Conservation (phyloP, 2,329 filamentous ascomycete genomes). For the Ophiocordyceps camponoti-rufipedis region DNA sequence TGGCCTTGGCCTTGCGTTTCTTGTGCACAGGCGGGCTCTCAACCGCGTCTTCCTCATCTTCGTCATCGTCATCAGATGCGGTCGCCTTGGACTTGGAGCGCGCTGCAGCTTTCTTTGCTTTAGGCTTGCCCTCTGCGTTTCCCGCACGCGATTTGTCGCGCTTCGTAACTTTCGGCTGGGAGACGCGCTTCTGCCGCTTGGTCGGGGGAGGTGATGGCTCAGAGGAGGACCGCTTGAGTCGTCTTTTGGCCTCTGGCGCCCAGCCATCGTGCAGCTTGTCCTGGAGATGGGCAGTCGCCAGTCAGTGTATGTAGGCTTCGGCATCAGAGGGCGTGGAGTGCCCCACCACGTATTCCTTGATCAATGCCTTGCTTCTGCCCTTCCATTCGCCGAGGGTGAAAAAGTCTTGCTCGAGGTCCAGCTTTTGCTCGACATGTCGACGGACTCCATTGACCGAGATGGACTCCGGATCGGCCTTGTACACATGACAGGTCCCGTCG, state of each 20-base stretch:
- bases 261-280: slow-evolving; percentile 19
- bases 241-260: slow-evolving; percentile 11
- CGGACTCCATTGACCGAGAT: slow-evolving; percentile 41
- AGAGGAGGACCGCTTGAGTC: slow-evolving; percentile 15
- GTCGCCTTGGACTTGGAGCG: slow-evolving; percentile 4
- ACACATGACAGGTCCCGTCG: slow-evolving; percentile 27
- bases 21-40: not conserved
- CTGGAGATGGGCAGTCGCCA: slow-evolving; percentile 6
- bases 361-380: slow-evolving; percentile 36
- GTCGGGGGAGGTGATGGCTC: slow-evolving; percentile 16
- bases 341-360: slow-evolving; percentile 35
- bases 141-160: slow-evolving; percentile 6
- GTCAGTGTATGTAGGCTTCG: too few species aligned
- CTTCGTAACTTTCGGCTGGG: slow-evolving; percentile 15
- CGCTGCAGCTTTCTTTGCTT: slow-evolving; percentile 2
- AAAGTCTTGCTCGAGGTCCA: slow-evolving; percentile 30
- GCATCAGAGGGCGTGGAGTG: not conserved
- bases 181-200: slow-evolving; percentile 19
- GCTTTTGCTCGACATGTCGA: slow-evolving; percentile 27
- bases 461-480: slow-evolving; percentile 21
- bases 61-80: slow-evolving; percentile 2
- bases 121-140: slow-evolving; percentile 2
- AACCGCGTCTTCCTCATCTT: not conserved
- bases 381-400: slow-evolving; percentile 35
- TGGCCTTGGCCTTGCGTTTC: slow-evolving; percentile 3